phyloP scores from a whole-genome alignment of 495 filamentous ascomycete species.

The Hypoxylon fuscum region DNA sequence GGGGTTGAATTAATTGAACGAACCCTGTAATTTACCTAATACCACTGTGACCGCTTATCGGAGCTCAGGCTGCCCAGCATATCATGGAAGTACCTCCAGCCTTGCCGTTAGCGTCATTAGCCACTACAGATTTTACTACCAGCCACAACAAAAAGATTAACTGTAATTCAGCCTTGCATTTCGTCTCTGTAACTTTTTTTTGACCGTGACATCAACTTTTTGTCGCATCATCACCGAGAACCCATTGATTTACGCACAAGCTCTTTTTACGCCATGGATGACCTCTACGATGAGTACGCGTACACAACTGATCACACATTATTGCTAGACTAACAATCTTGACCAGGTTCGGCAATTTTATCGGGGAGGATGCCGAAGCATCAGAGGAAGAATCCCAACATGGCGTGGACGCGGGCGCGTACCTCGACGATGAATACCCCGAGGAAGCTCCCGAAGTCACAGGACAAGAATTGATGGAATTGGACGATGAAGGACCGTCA shows the following conservation, averaged over 20 bases:
- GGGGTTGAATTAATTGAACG: neutral
- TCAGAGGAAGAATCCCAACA: slow-evolving; percentile 86
- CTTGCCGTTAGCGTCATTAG: slow-evolving; percentile 23
- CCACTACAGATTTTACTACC: slow-evolving; percentile 28
- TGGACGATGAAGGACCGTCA: slow-evolving; percentile 93
- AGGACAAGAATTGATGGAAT: slow-evolving; percentile 90
- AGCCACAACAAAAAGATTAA: slow-evolving; percentile 22
- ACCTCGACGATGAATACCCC: slow-evolving; percentile 78
- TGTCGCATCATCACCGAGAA: slow-evolving; percentile 15
- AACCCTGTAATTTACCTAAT: too few relatives aligned
- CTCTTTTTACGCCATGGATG: slow-evolving; percentile 67
- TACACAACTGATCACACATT: neutral
- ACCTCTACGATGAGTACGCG: slow-evolving; percentile 83
- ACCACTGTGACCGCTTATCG: slow-evolving; percentile 27
- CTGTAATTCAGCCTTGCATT: slow-evolving; percentile 33
- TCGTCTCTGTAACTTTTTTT: slow-evolving; percentile 42
- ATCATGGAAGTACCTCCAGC: slow-evolving; percentile 17
- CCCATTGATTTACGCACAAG: slow-evolving; percentile 18
- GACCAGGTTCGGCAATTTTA: slow-evolving; percentile 96
- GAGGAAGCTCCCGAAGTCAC: slow-evolving; percentile 67
- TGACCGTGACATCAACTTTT: slow-evolving; percentile 29
- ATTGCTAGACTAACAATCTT: slow-evolving; percentile 24
- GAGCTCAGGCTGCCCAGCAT: too few relatives aligned
- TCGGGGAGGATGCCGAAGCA: slow-evolving; percentile 84
- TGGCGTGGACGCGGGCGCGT: slow-evolving; percentile 76